Conservation (phyloP, 148 eudicot genomes). For the Spergularia bocconei region DNA sequence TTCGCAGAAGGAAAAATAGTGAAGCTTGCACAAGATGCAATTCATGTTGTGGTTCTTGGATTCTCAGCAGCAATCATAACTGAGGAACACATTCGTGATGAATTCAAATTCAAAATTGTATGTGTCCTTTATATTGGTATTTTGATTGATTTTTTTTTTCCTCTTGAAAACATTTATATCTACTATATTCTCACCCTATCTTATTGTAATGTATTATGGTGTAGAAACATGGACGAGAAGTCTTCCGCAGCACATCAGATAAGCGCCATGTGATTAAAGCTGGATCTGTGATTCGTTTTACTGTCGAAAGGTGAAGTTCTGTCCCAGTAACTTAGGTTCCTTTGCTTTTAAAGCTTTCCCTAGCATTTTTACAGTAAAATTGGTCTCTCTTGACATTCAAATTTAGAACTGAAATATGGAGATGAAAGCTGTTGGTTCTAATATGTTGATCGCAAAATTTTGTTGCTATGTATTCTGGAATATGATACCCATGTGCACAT, state of each 20-base stretch:
- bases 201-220: conserved; percentile 15
- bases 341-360: background rate
- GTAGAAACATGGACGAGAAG: conserved; percentile 62
- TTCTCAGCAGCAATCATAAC: conserved; percentile 77
- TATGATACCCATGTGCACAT: too few relatives aligned
- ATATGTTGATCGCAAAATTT: background rate
- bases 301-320: conserved; percentile 61
- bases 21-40: conserved; percentile 63
- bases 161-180: background rate
- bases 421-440: background rate
- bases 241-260: conserved; percentile 49
- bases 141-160: background rate
- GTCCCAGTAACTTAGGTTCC: background rate
- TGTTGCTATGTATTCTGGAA: background rate
- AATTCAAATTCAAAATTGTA: conserved; percentile 63
- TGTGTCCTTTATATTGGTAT: conserved; percentile 15
- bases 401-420: background rate
- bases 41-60: conserved; percentile 83
- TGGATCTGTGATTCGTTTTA: conserved; percentile 63
- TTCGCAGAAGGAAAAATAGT: conserved; percentile 86
- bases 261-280: conserved; percentile 68
- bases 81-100: conserved; percentile 73
- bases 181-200: background rate
- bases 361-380: background rate
- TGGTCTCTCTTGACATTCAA: background rate